A percentile compares a stretch with the other conserved stretches of the same genome.
Conservation (phyloP, 2,329 filamentous ascomycete species). For the Elsinoe necatrix region DNA sequence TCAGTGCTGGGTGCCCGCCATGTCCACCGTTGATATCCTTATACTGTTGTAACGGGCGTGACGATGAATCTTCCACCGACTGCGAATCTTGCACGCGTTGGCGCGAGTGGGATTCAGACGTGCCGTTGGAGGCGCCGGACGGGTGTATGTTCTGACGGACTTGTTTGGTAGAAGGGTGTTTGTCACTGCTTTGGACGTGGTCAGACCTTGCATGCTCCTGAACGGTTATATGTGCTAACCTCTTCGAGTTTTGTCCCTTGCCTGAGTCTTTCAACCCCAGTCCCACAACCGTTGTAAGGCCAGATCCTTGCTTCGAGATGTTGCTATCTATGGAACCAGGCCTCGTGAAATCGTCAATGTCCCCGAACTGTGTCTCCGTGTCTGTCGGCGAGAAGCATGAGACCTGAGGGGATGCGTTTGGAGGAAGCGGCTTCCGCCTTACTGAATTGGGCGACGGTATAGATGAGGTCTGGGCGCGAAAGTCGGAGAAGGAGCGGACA, state of each 20-base stretch:
- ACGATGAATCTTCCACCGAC: constrained; percentile 13
- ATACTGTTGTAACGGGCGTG: constrained; percentile 19
- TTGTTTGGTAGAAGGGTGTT: constrained; percentile 7
- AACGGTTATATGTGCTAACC: constrained; percentile 16
- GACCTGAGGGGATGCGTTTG: constrained; percentile 41
- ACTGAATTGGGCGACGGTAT: constrained; percentile 38
- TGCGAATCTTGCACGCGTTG: constrained; percentile 8
- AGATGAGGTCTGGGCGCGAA: constrained; percentile 35
- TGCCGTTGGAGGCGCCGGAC: constrained; percentile 5
- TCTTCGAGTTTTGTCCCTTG: constrained; percentile 12
- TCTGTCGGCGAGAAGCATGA: constrained; percentile 36
- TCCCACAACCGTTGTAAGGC: constrained; percentile 24
- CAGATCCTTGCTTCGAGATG: constrained; percentile 24
- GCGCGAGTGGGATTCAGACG: background rate
- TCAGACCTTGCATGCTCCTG: constrained; percentile 16
- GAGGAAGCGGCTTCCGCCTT: constrained; percentile 48
- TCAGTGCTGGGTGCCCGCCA: constrained; percentile 11
- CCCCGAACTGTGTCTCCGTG: constrained; percentile 35
- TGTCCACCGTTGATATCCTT: constrained; percentile 17
- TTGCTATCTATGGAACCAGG: constrained; percentile 29
- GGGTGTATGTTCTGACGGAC: constrained; percentile 1
- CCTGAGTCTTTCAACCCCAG: constrained; percentile 28
- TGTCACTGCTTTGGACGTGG: background rate
- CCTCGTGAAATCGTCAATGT: constrained; percentile 20
- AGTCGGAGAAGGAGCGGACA: constrained; percentile 37